A percentile compares a stretch with the other conserved stretches of the same genome.
These are phyloP conservation scores for Cyclotella choctawhatcheeana DNA, from an alignment of 108 stramenopile species.

Conservation along the genomic window DNA sequence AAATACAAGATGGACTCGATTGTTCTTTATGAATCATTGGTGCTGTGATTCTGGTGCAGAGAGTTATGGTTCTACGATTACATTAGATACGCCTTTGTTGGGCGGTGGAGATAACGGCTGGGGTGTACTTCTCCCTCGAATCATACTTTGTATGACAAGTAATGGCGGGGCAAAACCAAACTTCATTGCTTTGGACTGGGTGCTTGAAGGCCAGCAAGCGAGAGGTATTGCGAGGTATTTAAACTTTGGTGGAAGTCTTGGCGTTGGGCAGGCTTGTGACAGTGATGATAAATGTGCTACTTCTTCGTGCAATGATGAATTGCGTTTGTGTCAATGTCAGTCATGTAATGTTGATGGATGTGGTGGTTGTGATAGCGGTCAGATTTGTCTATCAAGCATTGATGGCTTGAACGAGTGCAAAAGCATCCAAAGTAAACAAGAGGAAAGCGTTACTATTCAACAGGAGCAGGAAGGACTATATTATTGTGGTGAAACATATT, in stretches of 20 bases:
- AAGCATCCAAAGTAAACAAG: background rate
- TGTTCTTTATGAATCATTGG: constrained; percentile 38
- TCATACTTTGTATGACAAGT: constrained; percentile 31
- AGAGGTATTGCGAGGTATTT: constrained; percentile 6
- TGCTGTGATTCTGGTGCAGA: constrained; percentile 18
- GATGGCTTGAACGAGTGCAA: constrained; percentile 18
- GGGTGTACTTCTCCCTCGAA: constrained; percentile 30
- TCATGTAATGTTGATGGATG: constrained; percentile 12
- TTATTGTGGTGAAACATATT: constrained; percentile 22
- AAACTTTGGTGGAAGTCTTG: constrained; percentile 37
- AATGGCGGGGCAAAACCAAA: constrained; percentile 34
- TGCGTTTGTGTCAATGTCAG: constrained; percentile 35
- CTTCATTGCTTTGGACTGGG: constrained; percentile 43
- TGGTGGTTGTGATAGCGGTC: constrained; percentile 21
- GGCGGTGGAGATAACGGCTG: constrained; percentile 45
- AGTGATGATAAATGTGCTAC: constrained; percentile 33
- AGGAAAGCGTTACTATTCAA: background rate
- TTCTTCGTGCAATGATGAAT: constrained; percentile 22
- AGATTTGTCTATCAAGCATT: constrained; percentile 13
- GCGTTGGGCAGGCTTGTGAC: constrained; percentile 22
- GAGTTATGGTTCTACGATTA: background rate
- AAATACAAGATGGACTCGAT: constrained; percentile 22
- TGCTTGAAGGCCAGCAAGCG: constrained; percentile 13
- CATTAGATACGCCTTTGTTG: background rate
- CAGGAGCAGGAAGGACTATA: background rate